A percentile compares a stretch with the other conserved stretches of the same genome.
phyloP scores from a whole-genome alignment of 371 early-diverging fungal species.

The Blastocladiella emersonii region DNA sequence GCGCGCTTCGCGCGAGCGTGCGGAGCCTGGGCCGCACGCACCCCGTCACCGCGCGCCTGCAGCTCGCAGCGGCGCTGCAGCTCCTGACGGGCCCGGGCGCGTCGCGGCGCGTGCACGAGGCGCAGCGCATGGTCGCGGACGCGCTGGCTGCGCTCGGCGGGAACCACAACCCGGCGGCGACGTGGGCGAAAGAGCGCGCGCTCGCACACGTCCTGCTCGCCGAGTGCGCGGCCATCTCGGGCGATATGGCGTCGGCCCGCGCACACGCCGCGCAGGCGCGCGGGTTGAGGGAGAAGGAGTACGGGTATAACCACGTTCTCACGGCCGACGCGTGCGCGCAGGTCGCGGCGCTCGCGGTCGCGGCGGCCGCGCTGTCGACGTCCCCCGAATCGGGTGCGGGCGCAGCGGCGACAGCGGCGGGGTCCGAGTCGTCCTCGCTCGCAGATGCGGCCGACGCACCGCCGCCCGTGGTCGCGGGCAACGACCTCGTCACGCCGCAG shows the following conservation, averaged over 20 bases:
- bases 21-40: background rate
- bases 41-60: background rate
- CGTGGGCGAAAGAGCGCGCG: background rate
- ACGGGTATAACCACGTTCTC: slow-evolving; percentile 21
- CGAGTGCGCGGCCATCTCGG: slow-evolving; percentile 14
- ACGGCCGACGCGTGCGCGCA: slow-evolving; percentile 28
- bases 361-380: too few species aligned
- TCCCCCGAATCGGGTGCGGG: too few species aligned
- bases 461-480: slow-evolving; percentile 9
- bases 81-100: background rate
- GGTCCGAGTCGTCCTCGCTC: background rate
- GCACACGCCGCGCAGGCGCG: slow-evolving; percentile 20
- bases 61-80: background rate
- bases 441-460: too few species aligned
- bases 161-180: background rate
- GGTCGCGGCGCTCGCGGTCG: slow-evolving; percentile 23
- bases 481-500: slow-evolving; percentile 23
- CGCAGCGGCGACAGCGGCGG: background rate
- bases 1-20: background rate
- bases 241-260: slow-evolving; percentile 26
- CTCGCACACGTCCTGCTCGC: background rate
- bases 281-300: slow-evolving; percentile 18
- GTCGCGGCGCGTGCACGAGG: background rate
- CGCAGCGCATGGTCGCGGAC: background rate
- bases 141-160: background rate